A percentile compares a stretch with the other conserved stretches of the same genome.
Evolutionary conservation across 257 asterid species (phyloP).

Genomic region (Craterostigma plantagineum): DNA sequence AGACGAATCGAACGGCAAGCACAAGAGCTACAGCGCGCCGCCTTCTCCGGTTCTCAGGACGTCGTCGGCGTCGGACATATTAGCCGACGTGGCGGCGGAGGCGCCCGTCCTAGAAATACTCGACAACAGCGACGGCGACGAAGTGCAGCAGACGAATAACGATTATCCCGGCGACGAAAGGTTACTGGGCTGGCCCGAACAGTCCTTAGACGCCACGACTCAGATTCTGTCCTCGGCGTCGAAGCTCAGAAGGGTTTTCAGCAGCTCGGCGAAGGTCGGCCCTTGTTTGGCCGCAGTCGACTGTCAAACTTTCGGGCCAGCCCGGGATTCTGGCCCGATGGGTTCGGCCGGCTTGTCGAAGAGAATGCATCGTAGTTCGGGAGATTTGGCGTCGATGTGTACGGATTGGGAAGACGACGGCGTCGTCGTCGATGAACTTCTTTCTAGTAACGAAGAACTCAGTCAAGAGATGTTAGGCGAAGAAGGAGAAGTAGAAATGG

Average conservation of each 20-base stretch:
- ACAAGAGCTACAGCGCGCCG: conserved; percentile 74
- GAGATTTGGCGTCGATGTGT: conserved; percentile 34
- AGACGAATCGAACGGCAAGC: conserved; percentile 30
- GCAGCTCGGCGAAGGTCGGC: conserved; percentile 47
- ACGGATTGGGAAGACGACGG: conserved; percentile 23
- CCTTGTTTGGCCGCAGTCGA: conserved; percentile 13
- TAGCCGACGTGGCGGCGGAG: conserved; percentile 35
- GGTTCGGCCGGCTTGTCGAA: conserved; percentile 27
- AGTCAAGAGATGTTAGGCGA: no score
- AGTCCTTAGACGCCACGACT: conserved; percentile 43
- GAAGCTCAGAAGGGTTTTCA: conserved; percentile 42
- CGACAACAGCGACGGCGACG: conserved; percentile 4
- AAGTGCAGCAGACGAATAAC: no score
- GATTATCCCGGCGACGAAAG: conserved; percentile 13
- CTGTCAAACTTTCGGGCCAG: conserved; percentile 8
- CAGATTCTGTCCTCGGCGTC: conserved; percentile 30
- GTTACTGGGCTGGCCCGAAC: conserved; percentile 81
- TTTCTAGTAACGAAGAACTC: no score
- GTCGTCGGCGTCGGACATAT: conserved; percentile 55
- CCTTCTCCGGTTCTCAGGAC: conserved; percentile 74
- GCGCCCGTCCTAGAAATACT: conserved; percentile 22
- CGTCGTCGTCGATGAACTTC: no score
- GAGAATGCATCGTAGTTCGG: conserved; percentile 51
- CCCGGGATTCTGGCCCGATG: conserved; percentile 11
- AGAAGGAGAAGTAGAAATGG: conserved; percentile 21